Evolutionary conservation across 2,329 filamentous ascomycete species (phyloP).

Genomic region (Colletotrichum tofieldiae): DNA sequence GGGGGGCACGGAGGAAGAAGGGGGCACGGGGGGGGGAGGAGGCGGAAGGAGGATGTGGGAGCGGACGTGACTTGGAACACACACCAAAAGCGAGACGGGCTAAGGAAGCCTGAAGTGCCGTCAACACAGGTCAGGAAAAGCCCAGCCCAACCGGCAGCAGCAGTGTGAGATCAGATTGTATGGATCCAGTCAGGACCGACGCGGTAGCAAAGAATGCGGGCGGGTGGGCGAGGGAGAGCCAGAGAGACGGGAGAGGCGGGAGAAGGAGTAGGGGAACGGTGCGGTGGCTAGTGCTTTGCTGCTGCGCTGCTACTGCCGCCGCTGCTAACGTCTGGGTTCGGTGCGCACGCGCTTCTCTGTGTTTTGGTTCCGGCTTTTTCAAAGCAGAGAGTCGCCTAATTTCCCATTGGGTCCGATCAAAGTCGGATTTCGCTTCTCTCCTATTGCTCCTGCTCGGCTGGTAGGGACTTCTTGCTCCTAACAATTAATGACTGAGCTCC

Average conservation of each 20-base stretch:
- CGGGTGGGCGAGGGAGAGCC: slow-evolving; percentile 10
- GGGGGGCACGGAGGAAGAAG: slow-evolving; percentile 22
- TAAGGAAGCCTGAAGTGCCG: slow-evolving; percentile 16
- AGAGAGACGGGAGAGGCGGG: slow-evolving; percentile 1
- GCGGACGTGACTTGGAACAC: slow-evolving; percentile 38
- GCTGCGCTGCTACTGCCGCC: not conserved
- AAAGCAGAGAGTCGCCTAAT: slow-evolving; percentile 22
- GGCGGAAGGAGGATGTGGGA: slow-evolving; percentile 13
- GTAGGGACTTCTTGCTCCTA: slow-evolving; percentile 9
- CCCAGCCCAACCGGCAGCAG: slow-evolving; percentile 9
- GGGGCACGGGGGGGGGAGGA: not conserved
- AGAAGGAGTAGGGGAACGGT: slow-evolving; percentile 3
- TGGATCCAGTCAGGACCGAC: slow-evolving; percentile 24
- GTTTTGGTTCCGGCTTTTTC: slow-evolving; percentile 34
- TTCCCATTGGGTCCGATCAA: slow-evolving; percentile 26
- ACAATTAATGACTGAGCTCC: slow-evolving; percentile 11
- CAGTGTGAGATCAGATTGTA: slow-evolving; percentile 18
- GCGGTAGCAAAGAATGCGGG: slow-evolving; percentile 21
- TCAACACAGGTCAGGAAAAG: slow-evolving; percentile 19
- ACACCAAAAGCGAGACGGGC: slow-evolving; percentile 3
- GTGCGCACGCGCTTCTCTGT: slow-evolving; percentile 30
- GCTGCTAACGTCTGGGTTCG: slow-evolving; percentile 18
- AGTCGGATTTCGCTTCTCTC: not conserved
- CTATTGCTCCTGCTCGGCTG: not conserved
- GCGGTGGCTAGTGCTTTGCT: slow-evolving; percentile 33